phyloP scores from a whole-genome alignment of 202 grass and related monocot species.

The Panicum hallii region DNA sequence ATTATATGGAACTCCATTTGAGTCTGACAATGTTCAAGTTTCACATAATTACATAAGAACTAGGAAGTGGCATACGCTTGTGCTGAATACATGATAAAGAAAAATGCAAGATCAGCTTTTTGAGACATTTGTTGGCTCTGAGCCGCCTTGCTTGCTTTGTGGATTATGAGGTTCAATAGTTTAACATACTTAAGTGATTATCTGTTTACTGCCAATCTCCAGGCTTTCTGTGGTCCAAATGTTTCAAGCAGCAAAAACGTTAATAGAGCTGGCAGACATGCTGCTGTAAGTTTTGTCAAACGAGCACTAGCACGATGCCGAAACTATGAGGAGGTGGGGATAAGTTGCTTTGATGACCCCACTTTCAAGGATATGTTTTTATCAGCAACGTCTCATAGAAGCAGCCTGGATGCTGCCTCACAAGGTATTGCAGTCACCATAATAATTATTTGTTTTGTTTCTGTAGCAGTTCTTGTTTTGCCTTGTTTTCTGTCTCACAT shows the following conservation, averaged over 20 bases:
- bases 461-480: conserved; percentile 20
- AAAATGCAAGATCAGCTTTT: not conserved
- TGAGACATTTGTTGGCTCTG: conserved; percentile 14
- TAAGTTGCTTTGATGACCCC: conserved; percentile 68
- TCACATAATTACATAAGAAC: not conserved
- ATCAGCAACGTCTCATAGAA: conserved; percentile 60
- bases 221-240: conserved; percentile 65
- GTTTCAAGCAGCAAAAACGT: conserved; percentile 67
- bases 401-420: conserved; percentile 44
- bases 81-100: conserved; percentile 5
- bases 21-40: not conserved
- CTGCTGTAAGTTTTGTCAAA: conserved; percentile 73
- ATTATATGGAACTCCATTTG: not conserved
- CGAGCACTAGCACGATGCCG: conserved; percentile 63
- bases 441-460: conserved; percentile 5
- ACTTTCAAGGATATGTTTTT: conserved; percentile 81
- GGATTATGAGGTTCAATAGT: not conserved
- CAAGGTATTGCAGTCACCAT: conserved; percentile 49
- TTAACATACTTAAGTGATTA: conserved; percentile 35
- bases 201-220: conserved; percentile 36
- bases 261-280: conserved; percentile 68
- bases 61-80: not conserved
- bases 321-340: conserved; percentile 67
- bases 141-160: conserved; percentile 29
- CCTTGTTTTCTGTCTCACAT: conserved; percentile 2